Evolutionary conservation across 1,139 yeast genomes (phyloP).

Genomic region (Tardiomyces digboiensis): DNA sequence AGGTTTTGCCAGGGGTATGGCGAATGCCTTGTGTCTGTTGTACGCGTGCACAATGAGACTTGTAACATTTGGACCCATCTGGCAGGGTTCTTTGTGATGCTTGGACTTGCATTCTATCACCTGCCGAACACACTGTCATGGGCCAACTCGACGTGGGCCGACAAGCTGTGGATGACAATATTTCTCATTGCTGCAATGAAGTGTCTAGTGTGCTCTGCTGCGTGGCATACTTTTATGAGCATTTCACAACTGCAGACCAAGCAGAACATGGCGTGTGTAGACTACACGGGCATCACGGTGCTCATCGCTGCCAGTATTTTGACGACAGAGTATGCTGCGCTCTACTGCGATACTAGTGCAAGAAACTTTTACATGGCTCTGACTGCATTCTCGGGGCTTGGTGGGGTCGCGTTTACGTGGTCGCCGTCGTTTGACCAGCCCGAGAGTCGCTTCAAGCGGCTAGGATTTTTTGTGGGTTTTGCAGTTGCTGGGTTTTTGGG

Average conservation of each 20-base stretch:
- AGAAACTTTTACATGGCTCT: conserved; percentile 43
- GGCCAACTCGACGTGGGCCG: conserved; percentile 34
- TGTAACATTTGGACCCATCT: conserved; percentile 93
- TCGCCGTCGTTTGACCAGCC: conserved; percentile 83
- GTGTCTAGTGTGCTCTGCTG: conserved; percentile 67
- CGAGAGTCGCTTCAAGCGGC: conserved; percentile 70
- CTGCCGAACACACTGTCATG: conserved; percentile 44
- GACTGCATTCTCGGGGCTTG: conserved; percentile 55
- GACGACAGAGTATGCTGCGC: conserved; percentile 73
- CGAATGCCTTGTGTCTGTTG: conserved; percentile 48
- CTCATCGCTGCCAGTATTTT: conserved; percentile 86
- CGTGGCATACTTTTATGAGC: conserved; percentile 91
- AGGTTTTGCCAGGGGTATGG: conserved; percentile 63
- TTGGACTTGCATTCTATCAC: conserved; percentile 47
- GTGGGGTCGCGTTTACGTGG: conserved; percentile 83
- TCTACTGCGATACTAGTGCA: conserved; percentile 50
- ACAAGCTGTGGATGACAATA: conserved; percentile 46
- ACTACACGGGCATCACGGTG: conserved; percentile 89
- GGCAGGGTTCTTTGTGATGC: conserved; percentile 51
- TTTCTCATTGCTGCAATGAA: conserved; percentile 66
- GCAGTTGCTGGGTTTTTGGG: conserved; percentile 70
- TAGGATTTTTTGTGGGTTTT: conserved; percentile 73
- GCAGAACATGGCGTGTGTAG: conserved; percentile 81
- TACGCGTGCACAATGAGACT: conserved; percentile 75
- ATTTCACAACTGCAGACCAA: conserved; percentile 58